Evolutionary conservation across 306 rosid genomes (phyloP), one percentile per base, ranked within the genome.

Genomic region (Quercus dentata): DNA sequence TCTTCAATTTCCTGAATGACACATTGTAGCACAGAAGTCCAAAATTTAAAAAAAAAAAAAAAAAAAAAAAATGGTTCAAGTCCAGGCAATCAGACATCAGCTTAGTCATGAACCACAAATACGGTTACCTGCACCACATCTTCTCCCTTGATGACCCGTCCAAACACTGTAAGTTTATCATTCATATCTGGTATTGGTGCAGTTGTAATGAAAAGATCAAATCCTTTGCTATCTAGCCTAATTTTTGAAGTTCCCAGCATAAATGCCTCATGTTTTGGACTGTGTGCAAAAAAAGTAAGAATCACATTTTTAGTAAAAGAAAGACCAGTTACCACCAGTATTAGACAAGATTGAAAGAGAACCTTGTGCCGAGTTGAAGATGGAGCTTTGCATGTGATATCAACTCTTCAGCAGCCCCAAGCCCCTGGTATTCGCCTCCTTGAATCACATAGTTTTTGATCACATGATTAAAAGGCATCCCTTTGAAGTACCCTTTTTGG

Each of bases 161-260:
- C 99, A 73, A 95, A 95, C 80, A 95, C 91, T 65, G 82, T 77
- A 65, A 93, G 89, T 89, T 91, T 93, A 81, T 93, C 98, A 19
- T 85, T 90, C 67, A 95, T 80, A 89, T 93, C 99, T 21, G 99
- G 99, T 63, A 95, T 95, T 4, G 99, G 99, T 56, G 99, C 99
- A 71, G 99, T 95, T 44, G 99, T 95, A 74, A 95, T 91, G 74
- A 92, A 92, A 80, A 95, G 91, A 87, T 92, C 95, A 84, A 95
- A 95, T 82, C 87, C 93, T 77, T 92, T 85, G 83, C 81, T 75
- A 78, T 57, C 78, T 73, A 76, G 90, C 71, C 88, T 91, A 17
- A 80, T 87, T 86, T 89, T 92, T 21, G 97, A 88, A 73, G 99
- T 94, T 71, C 97, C 97, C 63, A 94, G 92, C 93, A 91, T 86